Evolutionary conservation across 371 early-diverging fungal genomes (phyloP).

Genomic region (Lichtheimia ramosa): DNA sequence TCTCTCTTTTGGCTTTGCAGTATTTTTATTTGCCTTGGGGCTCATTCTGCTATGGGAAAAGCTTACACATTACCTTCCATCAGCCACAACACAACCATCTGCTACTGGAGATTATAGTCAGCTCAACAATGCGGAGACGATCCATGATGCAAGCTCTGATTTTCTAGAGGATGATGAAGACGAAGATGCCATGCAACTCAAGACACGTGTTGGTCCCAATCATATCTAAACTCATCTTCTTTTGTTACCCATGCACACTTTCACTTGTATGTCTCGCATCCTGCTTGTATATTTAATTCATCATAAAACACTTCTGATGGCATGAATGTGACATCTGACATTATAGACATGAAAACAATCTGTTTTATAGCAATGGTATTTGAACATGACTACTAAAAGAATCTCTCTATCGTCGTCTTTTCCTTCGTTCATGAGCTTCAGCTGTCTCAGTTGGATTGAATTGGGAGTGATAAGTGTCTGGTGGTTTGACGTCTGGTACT

Average conservation of each 20-base stretch:
- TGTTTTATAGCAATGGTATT: too few relatives aligned
- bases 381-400: neutral
- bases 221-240: neutral
- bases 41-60: slow-evolving; percentile 50
- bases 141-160: slow-evolving; percentile 15
- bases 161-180: slow-evolving; percentile 17
- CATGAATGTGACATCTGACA: too few relatives aligned
- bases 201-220: slow-evolving; percentile 1
- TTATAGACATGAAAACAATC: too few relatives aligned
- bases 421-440: slow-evolving; percentile 3
- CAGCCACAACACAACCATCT: slow-evolving; percentile 1
- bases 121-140: slow-evolving; percentile 5
- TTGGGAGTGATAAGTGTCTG: slow-evolving; percentile 18
- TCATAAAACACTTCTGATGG: too few relatives aligned
- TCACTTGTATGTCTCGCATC: too few relatives aligned
- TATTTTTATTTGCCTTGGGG: slow-evolving; percentile 52
- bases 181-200: slow-evolving; percentile 16
- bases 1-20: slow-evolving; percentile 59
- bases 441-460: slow-evolving; percentile 31
- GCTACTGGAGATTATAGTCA: slow-evolving; percentile 10
- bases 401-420: slow-evolving; percentile 2
- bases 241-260: neutral
- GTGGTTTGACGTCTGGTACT: slow-evolving; percentile 1
- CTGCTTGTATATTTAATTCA: too few relatives aligned
- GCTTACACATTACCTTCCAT: slow-evolving; percentile 28